Percentiles rank a stretch among this genome's conserved stretches.
Conservation (phyloP, 441 rosid genomes). For the Erodium trifolium region DNA sequence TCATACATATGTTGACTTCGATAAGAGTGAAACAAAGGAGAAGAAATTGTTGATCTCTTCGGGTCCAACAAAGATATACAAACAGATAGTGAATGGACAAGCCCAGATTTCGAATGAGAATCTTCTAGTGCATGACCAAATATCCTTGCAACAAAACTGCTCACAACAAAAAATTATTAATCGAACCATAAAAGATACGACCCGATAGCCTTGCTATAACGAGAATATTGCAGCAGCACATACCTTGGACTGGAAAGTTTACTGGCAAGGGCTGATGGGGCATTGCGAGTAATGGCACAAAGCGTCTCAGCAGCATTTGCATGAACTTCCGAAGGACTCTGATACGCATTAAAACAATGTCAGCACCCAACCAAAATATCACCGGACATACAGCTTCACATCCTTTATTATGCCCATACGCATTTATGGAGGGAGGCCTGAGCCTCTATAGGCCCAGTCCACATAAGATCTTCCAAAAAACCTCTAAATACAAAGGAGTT, state of each 20-base stretch:
- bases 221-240: not conserved
- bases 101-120: constrained; percentile 85
- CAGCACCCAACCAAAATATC: not conserved
- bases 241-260: constrained; percentile 84
- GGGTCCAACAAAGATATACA: constrained; percentile 95
- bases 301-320: constrained; percentile 90
- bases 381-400: not conserved
- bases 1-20: constrained; percentile 79
- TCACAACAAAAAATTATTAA: constrained; percentile 10
- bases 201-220: not conserved
- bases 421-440: not conserved
- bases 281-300: constrained; percentile 81
- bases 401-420: not conserved
- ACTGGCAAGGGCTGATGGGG: constrained; percentile 81
- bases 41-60: constrained; percentile 61
- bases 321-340: constrained; percentile 83
- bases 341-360: constrained; percentile 28
- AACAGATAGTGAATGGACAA: constrained; percentile 85
- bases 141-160: constrained; percentile 87
- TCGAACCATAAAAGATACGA: not conserved
- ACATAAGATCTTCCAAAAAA: not conserved
- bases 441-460: not conserved
- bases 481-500: too few species aligned
- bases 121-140: constrained; percentile 86
- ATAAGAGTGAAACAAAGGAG: constrained; percentile 70